Evolutionary conservation across 371 early-diverging fungal genomes (phyloP).

Genomic region (Mucor plumbeus): DNA sequence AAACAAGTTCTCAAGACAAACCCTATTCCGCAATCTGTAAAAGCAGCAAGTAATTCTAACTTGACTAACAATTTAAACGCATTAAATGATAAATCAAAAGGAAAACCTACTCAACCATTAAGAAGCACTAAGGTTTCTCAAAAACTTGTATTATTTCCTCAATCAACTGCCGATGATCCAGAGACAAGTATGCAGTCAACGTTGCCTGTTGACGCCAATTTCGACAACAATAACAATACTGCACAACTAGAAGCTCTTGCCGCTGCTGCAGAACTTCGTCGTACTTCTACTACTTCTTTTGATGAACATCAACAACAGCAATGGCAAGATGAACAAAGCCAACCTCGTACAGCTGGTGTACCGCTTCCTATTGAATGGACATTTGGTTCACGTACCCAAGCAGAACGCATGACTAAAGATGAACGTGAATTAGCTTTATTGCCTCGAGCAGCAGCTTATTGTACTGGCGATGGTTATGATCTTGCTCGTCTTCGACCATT

Average conservation of each 20-base stretch:
- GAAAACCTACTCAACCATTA: conserved; percentile 59
- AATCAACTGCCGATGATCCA: conserved; percentile 40
- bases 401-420: conserved; percentile 71
- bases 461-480: conserved; percentile 80
- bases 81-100: conserved; percentile 13
- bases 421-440: conserved; percentile 60
- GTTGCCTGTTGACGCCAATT: conserved; percentile 25
- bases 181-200: conserved; percentile 34
- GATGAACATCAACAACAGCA: conserved; percentile 20
- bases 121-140: conserved; percentile 91
- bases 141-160: conserved; percentile 91
- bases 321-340: conserved; percentile 34
- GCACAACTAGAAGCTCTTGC: neutral
- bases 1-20: conserved; percentile 46
- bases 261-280: conserved; percentile 5
- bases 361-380: conserved; percentile 48
- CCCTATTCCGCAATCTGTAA: conserved; percentile 40
- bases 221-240: neutral
- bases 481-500: conserved; percentile 61
- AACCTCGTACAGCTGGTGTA: conserved; percentile 31
- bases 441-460: conserved; percentile 91
- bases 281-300: conserved; percentile 6
- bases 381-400: conserved; percentile 55
- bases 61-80: neutral
- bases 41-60: conserved; percentile 14